Conservation (phyloP, 345 rosid genomes). For the Ricinus communis region DNA sequence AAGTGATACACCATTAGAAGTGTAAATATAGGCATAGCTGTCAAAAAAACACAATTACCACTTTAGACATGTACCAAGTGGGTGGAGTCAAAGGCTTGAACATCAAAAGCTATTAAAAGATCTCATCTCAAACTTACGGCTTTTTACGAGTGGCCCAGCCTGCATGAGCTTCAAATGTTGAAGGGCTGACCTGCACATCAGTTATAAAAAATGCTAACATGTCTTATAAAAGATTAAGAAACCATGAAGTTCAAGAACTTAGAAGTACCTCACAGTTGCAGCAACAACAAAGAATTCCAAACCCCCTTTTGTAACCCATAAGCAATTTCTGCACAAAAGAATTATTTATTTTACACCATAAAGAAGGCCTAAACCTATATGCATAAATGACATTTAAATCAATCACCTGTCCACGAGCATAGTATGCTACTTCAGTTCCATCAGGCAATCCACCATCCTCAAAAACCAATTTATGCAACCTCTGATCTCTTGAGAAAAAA, state of each 20-base stretch:
- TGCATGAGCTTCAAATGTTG: constrained; percentile 38
- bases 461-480: constrained; percentile 34
- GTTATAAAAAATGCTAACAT: neutral
- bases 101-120: neutral
- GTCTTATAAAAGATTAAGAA: neutral
- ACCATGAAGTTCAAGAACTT: neutral
- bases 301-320: constrained; percentile 35
- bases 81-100: neutral
- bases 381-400: constrained; percentile 22
- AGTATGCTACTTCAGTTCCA: constrained; percentile 39
- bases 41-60: constrained; percentile 6
- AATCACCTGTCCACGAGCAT: constrained; percentile 35
- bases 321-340: constrained; percentile 39
- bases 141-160: constrained; percentile 36
- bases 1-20: constrained; percentile 95
- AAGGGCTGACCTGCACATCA: constrained; percentile 35
- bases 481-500: constrained; percentile 30
- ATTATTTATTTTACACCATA: constrained; percentile 32
- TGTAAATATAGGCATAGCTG: constrained; percentile 93
- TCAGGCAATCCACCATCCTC: constrained; percentile 37
- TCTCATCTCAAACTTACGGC: constrained; percentile 23
- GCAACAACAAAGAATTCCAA: constrained; percentile 31
- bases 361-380: constrained; percentile 23
- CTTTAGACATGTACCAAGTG: neutral
- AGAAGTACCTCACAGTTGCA: constrained; percentile 31